These are phyloP conservation scores for Cryptomeria japonica DNA, from an alignment of 75 land plant genomes.

Conservation along the genomic window DNA sequence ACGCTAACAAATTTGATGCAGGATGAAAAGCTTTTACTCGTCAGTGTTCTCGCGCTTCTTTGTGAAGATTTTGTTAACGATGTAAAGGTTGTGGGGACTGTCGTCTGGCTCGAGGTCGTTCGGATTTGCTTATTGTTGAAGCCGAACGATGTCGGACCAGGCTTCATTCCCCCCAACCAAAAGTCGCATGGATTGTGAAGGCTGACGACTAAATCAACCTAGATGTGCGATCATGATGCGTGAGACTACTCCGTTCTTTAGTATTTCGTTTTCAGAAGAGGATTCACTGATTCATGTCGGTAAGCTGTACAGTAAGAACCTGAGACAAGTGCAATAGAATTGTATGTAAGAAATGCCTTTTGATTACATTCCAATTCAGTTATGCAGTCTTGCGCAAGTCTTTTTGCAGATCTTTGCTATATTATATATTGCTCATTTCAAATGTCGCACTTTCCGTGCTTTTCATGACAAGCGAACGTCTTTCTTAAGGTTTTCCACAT, in stretches of 20 bases:
- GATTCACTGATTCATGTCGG: neutral
- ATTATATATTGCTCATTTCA: neutral
- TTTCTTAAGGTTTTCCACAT: neutral
- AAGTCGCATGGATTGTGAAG: neutral
- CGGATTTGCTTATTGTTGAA: neutral
- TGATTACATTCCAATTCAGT: neutral
- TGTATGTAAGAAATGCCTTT: neutral
- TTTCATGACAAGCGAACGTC: neutral
- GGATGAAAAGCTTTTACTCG: neutral
- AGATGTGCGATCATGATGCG: no score
- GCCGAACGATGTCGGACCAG: slow-evolving; percentile 12
- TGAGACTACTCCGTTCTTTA: neutral
- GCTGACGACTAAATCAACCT: neutral
- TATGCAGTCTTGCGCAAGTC: neutral
- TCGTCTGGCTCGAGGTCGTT: slow-evolving; percentile 15
- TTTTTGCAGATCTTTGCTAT: neutral
- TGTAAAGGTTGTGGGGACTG: slow-evolving; percentile 11
- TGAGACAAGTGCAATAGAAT: neutral
- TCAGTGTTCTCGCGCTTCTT: neutral
- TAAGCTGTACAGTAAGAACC: neutral
- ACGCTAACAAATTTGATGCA: neutral
- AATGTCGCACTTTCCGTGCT: neutral
- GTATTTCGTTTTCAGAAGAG: neutral
- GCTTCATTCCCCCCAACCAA: slow-evolving; percentile 17
- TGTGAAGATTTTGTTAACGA: neutral